Percentiles rank a stretch among this genome's conserved stretches.
phyloP scores from a whole-genome alignment of 768 basidiomycete species.

The Mycena rosella region DNA sequence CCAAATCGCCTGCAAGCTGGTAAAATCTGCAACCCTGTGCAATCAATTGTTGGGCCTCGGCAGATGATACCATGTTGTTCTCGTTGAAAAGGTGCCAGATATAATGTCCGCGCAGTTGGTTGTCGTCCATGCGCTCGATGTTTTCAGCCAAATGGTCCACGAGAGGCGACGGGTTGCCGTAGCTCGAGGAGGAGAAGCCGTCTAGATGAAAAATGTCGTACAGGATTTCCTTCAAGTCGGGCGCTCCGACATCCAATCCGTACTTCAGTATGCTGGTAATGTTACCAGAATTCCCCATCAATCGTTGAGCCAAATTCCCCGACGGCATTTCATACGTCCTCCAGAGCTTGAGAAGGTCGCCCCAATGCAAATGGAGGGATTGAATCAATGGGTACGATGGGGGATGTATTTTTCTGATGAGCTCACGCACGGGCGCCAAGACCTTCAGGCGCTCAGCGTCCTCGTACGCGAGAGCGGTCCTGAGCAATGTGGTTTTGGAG shows the following conservation, averaged over 20 bases:
- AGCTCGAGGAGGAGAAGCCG: background rate
- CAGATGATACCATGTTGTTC: background rate
- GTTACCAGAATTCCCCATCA: background rate
- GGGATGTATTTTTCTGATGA: background rate
- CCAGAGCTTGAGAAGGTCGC: constrained; percentile 1
- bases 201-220: background rate
- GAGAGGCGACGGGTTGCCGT: constrained; percentile 1
- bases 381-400: constrained; percentile 1
- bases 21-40: constrained; percentile 4
- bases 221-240: constrained; percentile 3
- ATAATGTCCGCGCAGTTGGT: constrained; percentile 6
- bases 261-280: background rate
- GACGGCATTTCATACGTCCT: constrained; percentile 11
- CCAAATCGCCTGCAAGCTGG: background rate
- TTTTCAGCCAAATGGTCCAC: constrained; percentile 3
- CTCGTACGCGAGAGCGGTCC: background rate
- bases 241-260: background rate
- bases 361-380: constrained; percentile 8
- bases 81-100: background rate
- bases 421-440: background rate
- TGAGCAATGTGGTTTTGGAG: background rate
- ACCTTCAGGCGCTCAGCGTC: background rate
- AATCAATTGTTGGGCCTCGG: background rate
- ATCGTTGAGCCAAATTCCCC: background rate
- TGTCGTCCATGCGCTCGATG: constrained; percentile 3